A percentile compares a stretch with the other conserved stretches of the same genome.
Conservation (phyloP, 139 green algal genomes). For the Mesotaenium endlicherianum region DNA sequence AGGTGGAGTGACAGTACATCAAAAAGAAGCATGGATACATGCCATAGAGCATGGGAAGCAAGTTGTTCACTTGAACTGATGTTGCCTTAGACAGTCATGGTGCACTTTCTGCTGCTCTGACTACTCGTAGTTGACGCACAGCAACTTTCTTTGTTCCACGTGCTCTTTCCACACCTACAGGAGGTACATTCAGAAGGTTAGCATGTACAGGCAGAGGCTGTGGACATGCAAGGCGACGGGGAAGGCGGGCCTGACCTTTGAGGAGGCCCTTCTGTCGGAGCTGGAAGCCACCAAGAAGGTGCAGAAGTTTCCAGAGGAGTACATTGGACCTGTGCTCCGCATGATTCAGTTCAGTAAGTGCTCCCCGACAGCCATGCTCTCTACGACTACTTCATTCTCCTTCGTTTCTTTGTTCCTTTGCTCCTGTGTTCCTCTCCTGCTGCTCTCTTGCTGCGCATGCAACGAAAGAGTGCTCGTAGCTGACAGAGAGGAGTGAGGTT, state of each 20-base stretch:
- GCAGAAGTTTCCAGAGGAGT: conserved; percentile 25
- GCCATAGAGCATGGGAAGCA: background rate
- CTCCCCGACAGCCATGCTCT: too few relatives aligned
- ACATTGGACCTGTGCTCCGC: conserved; percentile 35
- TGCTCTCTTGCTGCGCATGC: too few relatives aligned
- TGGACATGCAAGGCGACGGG: conserved; percentile 67
- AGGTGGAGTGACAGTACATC: too few relatives aligned
- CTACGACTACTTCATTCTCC: too few relatives aligned
- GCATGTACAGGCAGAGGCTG: conserved; percentile 58
- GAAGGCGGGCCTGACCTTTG: conserved; percentile 64
- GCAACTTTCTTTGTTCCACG: background rate
- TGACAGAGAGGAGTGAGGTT: too few relatives aligned
- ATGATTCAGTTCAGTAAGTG: conserved; percentile 49
- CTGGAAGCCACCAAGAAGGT: background rate
- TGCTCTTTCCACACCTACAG: background rate
- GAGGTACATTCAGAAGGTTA: conserved; percentile 13
- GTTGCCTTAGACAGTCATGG: background rate
- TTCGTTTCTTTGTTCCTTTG: background rate
- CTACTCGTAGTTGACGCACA: background rate
- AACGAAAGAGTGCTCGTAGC: too few relatives aligned
- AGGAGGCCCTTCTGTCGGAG: conserved; percentile 66
- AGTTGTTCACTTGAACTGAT: background rate
- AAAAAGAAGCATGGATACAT: background rate
- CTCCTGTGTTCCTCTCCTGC: too few relatives aligned
- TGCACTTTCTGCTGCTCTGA: background rate